A percentile compares a stretch with the other conserved stretches of the same genome.
phyloP scores from a whole-genome alignment of 306 rosid genomes.

The Quercus suber region DNA sequence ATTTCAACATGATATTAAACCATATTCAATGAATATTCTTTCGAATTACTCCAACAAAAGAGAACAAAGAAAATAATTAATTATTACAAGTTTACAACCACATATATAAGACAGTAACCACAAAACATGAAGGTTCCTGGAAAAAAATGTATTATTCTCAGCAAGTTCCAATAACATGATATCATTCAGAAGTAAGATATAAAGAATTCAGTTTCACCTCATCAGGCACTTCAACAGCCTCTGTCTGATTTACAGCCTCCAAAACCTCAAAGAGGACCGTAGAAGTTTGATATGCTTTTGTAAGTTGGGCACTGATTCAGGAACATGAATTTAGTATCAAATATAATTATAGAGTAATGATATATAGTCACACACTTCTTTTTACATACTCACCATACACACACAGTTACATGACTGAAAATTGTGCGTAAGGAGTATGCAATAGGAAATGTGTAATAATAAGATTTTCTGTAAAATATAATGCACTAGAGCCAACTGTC shows the following conservation, averaged over 20 bases:
- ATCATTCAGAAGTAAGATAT: neutral
- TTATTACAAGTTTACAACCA: neutral
- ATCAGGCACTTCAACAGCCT: conserved; percentile 63
- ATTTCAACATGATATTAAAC: no score
- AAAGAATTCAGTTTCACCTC: conserved; percentile 62
- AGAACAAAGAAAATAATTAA: conserved; percentile 3
- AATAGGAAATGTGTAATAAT: no score
- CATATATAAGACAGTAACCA: neutral
- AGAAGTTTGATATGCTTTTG: conserved; percentile 96
- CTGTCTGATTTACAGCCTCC: conserved; percentile 89
- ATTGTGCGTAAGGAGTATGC: no score
- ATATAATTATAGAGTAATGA: neutral
- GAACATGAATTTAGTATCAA: conserved; percentile 24
- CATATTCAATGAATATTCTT: no score
- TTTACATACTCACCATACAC: no score
- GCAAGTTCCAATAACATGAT: neutral
- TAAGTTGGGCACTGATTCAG: conserved; percentile 71
- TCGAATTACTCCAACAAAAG: neutral
- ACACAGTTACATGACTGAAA: no score
- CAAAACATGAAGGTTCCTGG: neutral
- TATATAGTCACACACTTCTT: no score
- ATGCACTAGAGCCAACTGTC: conserved; percentile 10
- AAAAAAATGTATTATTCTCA: neutral
- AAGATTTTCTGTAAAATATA: neutral
- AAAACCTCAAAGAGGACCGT: conserved; percentile 84